Base-by-base conservation (phyloP, 208 protist genomes). In the Crithidia thermophila region DNA sequence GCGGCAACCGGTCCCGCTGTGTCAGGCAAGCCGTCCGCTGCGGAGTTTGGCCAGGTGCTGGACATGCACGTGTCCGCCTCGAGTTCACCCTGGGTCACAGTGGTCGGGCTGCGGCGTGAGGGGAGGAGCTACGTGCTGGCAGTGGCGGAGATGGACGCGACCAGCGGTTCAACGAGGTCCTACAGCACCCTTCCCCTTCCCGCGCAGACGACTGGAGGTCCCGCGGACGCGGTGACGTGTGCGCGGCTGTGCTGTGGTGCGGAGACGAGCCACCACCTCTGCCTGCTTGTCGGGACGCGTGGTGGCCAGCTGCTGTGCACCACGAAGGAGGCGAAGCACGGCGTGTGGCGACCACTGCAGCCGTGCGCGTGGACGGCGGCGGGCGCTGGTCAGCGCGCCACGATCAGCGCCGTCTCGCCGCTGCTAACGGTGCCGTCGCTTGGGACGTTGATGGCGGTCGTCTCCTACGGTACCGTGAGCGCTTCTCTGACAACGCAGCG, bases 341-440 rank as follows among this genome's bases (percentile, higher is more conserved):
- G 28, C 20, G 13, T 13, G 42, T 75, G 69, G 69, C 27, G 52
- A 11, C 14, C 59, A 9, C 27, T 75, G 33, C 59, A 9, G 20
- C 21, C 40, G 36, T 64, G 20, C 21, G 40, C 37, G 61, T 75
- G 61, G 53, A 69, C 14, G 21, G 69, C 60, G 14, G 36, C 30
- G 1, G 46, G 50, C 25, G 16, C 21, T 0, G 43, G 34, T 30
- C 69, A 27, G 0, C 37, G 20, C 36, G 59, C 39, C 53, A 58
- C 55, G 55, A 55, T 75, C 37, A 59, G 21, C 21, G 52, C 69
- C 30, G 69, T 75, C 53, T 63, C 27, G 43, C n/a, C 46, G n/a
- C 36, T 28, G 34, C 55, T 20, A 27, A 14, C 4, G 4, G 43
- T 16, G 10, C 21, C 18, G 8, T 36, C 18, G 25, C 34, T 21